phyloP scores from a whole-genome alignment of 192 early-diverging fungal species.

The Neocallimastix lanati region DNA sequence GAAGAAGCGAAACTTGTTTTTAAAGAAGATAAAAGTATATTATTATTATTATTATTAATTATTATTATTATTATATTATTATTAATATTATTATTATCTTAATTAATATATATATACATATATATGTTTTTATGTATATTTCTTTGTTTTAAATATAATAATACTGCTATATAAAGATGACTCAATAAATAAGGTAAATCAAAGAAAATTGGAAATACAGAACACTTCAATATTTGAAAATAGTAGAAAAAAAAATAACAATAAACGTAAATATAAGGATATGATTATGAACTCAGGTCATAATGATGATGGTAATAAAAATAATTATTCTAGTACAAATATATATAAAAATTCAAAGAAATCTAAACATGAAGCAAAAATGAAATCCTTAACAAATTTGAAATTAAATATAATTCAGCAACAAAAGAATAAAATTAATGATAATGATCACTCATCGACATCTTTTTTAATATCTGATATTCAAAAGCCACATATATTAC shows the following conservation, averaged over 20 bases:
- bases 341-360: neutral
- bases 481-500: neutral
- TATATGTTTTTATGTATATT: too few relatives aligned
- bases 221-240: neutral
- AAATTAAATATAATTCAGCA: neutral
- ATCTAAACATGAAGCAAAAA: neutral
- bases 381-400: neutral
- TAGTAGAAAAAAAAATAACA: neutral
- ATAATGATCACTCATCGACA: neutral
- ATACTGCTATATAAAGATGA: neutral
- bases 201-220: neutral
- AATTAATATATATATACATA: too few relatives aligned
- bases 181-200: neutral
- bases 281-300: too few relatives aligned
- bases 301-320: neutral
- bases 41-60: too few relatives aligned
- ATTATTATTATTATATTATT: too few relatives aligned
- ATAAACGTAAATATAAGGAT: neutral
- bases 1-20: constrained; percentile 16
- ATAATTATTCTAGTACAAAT: neutral
- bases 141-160: too few relatives aligned
- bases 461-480: neutral
- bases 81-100: too few relatives aligned
- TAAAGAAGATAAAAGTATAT: neutral
- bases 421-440: neutral